Percentiles rank a stretch among this genome's conserved stretches.
phyloP scores from a whole-genome alignment of 441 rosid species.

The Flueggea neowawraea region DNA sequence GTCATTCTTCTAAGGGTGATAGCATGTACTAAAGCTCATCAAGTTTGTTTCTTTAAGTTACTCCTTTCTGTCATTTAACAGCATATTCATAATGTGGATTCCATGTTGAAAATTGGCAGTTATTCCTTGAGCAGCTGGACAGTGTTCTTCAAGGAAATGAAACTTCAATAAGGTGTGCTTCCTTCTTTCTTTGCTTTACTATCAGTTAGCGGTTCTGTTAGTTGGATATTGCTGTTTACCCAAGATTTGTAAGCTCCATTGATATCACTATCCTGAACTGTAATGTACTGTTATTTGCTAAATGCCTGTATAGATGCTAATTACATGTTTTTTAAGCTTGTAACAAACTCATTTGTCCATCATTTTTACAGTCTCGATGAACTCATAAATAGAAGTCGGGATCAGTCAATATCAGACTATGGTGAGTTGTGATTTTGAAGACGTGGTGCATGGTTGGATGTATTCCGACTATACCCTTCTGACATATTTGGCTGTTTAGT shows the following conservation, averaged over 20 bases:
- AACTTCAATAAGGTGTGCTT: constrained; percentile 63
- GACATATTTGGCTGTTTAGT: constrained; percentile 60
- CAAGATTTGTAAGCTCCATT: too few relatives aligned
- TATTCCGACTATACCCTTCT: constrained; percentile 14
- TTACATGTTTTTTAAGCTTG: constrained; percentile 1
- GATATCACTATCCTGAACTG: too few relatives aligned
- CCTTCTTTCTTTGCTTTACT: constrained; percentile 6
- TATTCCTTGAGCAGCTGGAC: constrained; percentile 94
- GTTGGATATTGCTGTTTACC: too few relatives aligned
- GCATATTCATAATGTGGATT: not conserved
- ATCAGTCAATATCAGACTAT: constrained; percentile 88
- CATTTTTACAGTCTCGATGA: constrained; percentile 60
- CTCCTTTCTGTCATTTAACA: not conserved
- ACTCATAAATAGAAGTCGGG: constrained; percentile 75
- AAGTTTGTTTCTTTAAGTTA: too few relatives aligned
- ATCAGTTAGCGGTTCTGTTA: not conserved
- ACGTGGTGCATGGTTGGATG: constrained; percentile 10
- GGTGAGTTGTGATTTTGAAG: constrained; percentile 42
- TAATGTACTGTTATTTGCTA: not conserved
- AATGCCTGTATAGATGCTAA: constrained; percentile 3
- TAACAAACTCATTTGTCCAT: constrained; percentile 12
- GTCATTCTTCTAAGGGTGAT: too few relatives aligned
- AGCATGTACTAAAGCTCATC: too few relatives aligned
- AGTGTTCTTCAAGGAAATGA: constrained; percentile 76
- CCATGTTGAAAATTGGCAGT: constrained; percentile 36